phyloP scores from a whole-genome alignment of 352 stramenopile species.

The Pilasporangium apinafurcum region DNA sequence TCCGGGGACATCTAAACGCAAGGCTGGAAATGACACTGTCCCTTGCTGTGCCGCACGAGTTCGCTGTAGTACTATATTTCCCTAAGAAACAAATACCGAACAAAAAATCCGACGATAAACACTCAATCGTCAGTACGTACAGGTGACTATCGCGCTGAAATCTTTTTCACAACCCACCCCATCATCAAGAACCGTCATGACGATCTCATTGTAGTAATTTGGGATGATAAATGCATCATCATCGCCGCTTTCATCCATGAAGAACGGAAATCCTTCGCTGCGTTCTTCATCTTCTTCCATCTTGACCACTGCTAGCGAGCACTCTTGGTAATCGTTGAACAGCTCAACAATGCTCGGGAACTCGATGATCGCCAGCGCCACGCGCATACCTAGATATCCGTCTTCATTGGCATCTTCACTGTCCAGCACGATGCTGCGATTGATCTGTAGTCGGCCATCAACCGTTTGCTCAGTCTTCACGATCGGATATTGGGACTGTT shows the following conservation, averaged over 20 bases:
- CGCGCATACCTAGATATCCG: slow-evolving; percentile 50
- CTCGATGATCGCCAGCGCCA: slow-evolving; percentile 56
- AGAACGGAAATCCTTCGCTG: slow-evolving; percentile 48
- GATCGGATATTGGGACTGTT: slow-evolving; percentile 30
- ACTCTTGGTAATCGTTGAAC: slow-evolving; percentile 68
- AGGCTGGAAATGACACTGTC: slow-evolving; percentile 43
- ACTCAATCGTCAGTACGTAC: background rate
- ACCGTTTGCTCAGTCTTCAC: slow-evolving; percentile 41
- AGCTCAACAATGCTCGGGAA: slow-evolving; percentile 65
- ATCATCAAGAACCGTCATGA: slow-evolving; percentile 44
- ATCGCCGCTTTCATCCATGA: slow-evolving; percentile 60
- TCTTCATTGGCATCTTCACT: slow-evolving; percentile 63
- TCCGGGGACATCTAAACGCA: slow-evolving; percentile 57
- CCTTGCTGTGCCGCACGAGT: slow-evolving; percentile 36
- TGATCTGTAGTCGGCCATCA: slow-evolving; percentile 42
- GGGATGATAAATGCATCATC: slow-evolving; percentile 55
- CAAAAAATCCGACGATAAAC: background rate
- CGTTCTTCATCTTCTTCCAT: slow-evolving; percentile 76
- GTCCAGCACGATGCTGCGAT: slow-evolving; percentile 61
- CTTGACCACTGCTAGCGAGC: slow-evolving; percentile 55
- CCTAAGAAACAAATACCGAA: slow-evolving; percentile 10
- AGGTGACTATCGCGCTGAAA: too few species aligned
- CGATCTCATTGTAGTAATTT: slow-evolving; percentile 63
- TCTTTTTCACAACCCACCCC: slow-evolving; percentile 19
- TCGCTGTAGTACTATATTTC: slow-evolving; percentile 55